Evolutionary conservation across 176 grass and related monocot species (phyloP), one percentile per base, ranked within the genome.

Genomic region (Zea luxurians): DNA sequence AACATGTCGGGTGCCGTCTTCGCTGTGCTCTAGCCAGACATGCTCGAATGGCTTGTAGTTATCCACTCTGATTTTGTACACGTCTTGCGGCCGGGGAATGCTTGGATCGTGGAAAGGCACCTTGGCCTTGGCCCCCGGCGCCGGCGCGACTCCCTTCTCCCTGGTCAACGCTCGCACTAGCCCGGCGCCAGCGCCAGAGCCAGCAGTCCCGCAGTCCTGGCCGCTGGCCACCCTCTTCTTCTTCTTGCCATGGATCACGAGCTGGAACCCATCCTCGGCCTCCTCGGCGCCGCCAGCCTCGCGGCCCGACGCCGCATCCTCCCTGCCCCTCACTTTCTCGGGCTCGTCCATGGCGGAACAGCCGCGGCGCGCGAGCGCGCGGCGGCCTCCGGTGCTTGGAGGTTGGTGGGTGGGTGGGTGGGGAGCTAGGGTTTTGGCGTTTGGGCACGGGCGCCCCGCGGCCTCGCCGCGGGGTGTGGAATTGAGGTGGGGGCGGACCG

Each of bases 41-140:
- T 98, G 96, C 41, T 92, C 63, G 78, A 98, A 98, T 3, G 96
- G 96, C 7, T 92, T 92, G 40, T 68, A 82, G 84, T 98, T 98
- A 74, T 98, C 88, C 55, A 92, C 96, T 13, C 70, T 80, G 68
- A 98, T 92, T 4, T 78, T 78, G 86, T 94, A 98, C 67, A 87
- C 81, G 10, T 87, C 87, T 49, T 98, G 96, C 6, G 96, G 96
- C 16, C 96, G 89, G 46, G 70, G 89, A 13, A 98, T 94, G 81
- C 74, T 90, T 0, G 92, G 92, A 78, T 92, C 89, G 69, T 94
- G 96, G 87, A 90, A 94, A 34, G 67, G 63, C 13, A 87, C 92
- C 87, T 85, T 92, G 8, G 89, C 42, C 69, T 88, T 90, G 43
- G 61, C 8, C 58, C 38, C 55, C 54, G 54, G 76, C 3, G 58